Percentiles rank a stretch among this genome's conserved stretches.
Conservation (phyloP, 192 early-diverging fungal genomes). For the Linderina pennispora region DNA sequence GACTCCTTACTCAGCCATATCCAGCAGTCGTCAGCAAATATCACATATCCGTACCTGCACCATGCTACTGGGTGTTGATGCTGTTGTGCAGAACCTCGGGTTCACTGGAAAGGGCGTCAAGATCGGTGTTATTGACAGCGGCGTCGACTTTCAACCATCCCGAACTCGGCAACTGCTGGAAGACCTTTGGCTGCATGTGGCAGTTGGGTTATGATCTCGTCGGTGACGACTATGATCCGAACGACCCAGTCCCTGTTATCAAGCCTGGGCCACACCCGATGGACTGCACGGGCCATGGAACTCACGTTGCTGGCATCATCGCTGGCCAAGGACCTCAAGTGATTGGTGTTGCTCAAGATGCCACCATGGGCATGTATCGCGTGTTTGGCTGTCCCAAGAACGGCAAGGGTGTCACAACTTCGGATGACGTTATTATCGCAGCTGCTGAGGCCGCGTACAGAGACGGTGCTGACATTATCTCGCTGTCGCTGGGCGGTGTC, state of each 20-base stretch:
- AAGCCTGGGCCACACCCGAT: constrained; percentile 49
- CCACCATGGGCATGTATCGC: constrained; percentile 60
- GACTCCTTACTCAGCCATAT: constrained; percentile 4
- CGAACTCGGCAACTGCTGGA: constrained; percentile 62
- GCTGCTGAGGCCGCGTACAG: constrained; percentile 48
- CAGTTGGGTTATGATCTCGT: constrained; percentile 60
- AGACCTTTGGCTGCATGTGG: constrained; percentile 49
- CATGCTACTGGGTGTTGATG: constrained; percentile 48
- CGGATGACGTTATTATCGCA: constrained; percentile 52
- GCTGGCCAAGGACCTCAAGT: constrained; percentile 34
- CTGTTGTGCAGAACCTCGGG: constrained; percentile 40
- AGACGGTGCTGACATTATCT: constrained; percentile 53
- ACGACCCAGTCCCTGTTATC: constrained; percentile 7
- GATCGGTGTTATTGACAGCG: constrained; percentile 64
- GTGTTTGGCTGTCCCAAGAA: constrained; percentile 50
- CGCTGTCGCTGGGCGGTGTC: constrained; percentile 56
- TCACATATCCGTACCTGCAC: constrained; percentile 21
- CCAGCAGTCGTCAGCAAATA: neutral
- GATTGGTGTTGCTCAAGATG: constrained; percentile 60
- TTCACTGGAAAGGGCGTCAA: constrained; percentile 57
- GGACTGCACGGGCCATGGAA: constrained; percentile 62
- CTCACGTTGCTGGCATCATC: constrained; percentile 61
- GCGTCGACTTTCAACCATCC: constrained; percentile 64
- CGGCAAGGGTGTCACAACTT: constrained; percentile 23
- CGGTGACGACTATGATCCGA: constrained; percentile 30